Evolutionary conservation across 768 basidiomycete genomes (phyloP).

Genomic region (Serendipita indica): DNA sequence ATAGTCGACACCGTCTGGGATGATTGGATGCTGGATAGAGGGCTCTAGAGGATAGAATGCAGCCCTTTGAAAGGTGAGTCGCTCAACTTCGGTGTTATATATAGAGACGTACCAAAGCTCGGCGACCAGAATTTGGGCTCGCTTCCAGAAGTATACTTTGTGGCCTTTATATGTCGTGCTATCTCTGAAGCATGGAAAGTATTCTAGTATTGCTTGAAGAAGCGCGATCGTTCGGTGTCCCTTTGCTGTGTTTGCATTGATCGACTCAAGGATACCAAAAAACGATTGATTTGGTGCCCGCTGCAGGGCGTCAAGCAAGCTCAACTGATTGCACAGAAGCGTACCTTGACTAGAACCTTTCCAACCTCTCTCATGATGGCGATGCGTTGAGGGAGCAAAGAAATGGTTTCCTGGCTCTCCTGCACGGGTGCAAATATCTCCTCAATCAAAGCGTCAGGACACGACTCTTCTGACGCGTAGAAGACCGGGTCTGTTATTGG

Average conservation of each 20-base stretch:
- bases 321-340: slow-evolving; percentile 15
- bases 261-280: slow-evolving; percentile 46
- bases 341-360: slow-evolving; percentile 48
- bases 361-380: slow-evolving; percentile 68
- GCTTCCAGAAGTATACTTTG: slow-evolving; percentile 75
- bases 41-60: slow-evolving; percentile 58
- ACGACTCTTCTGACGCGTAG: slow-evolving; percentile 53
- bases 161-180: slow-evolving; percentile 41
- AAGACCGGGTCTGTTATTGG: slow-evolving; percentile 69
- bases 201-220: slow-evolving; percentile 51
- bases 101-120: slow-evolving; percentile 43
- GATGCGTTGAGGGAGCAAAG: slow-evolving; percentile 57
- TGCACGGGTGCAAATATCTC: slow-evolving; percentile 50
- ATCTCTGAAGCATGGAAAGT: slow-evolving; percentile 66
- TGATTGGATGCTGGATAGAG: slow-evolving; percentile 46
- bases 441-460: slow-evolving; percentile 55
- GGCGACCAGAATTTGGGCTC: slow-evolving; percentile 80
- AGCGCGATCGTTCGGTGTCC: slow-evolving; percentile 33
- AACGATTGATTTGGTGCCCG: slow-evolving; percentile 51
- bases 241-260: slow-evolving; percentile 26
- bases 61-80: slow-evolving; percentile 34
- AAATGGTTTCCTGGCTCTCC: slow-evolving; percentile 47
- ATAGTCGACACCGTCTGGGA: slow-evolving; percentile 50
- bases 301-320: slow-evolving; percentile 23
- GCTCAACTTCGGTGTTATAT: neutral